Evolutionary conservation across 1,139 yeast species (phyloP).

Genomic region (Suhomyces panamericanus): DNA sequence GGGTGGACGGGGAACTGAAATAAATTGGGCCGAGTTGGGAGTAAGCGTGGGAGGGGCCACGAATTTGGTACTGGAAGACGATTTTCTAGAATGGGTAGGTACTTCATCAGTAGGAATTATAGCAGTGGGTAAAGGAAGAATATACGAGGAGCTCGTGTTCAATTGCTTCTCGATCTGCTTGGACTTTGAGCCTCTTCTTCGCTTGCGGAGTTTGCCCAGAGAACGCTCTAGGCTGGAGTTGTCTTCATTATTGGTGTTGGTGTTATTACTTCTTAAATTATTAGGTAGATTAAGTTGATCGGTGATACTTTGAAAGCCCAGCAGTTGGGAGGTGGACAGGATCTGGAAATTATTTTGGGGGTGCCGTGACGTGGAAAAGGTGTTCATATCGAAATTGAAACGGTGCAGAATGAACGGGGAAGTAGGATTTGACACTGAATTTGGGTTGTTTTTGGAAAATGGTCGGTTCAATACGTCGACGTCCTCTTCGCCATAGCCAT

Average conservation of each 20-base stretch:
- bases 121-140: slow-evolving; percentile 22
- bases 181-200: slow-evolving; percentile 10
- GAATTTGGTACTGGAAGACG: slow-evolving; percentile 3
- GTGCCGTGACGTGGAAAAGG: slow-evolving; percentile 7
- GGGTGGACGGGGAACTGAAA: slow-evolving; percentile 6
- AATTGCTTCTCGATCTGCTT: slow-evolving; percentile 9
- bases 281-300: slow-evolving; percentile 7
- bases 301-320: slow-evolving; percentile 9
- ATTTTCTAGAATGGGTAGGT: slow-evolving; percentile 1
- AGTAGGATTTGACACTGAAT: slow-evolving; percentile 14
- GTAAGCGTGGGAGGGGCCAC: slow-evolving; percentile 5
- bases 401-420: slow-evolving; percentile 18
- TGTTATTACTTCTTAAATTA: slow-evolving; percentile 3
- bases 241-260: slow-evolving; percentile 7
- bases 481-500: slow-evolving; percentile 12
- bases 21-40: slow-evolving; percentile 7
- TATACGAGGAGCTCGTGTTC: slow-evolving; percentile 14
- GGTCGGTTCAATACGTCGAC: slow-evolving; percentile 9
- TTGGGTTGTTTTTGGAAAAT: slow-evolving; percentile 3
- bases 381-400: slow-evolving; percentile 17
- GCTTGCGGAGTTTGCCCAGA: slow-evolving; percentile 5
- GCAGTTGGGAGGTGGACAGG: slow-evolving; percentile 4
- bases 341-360: slow-evolving; percentile 4
- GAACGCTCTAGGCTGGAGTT: slow-evolving; percentile 6
- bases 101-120: slow-evolving; percentile 13